Evolutionary conservation across 371 early-diverging fungal genomes (phyloP), one percentile per base, ranked within the genome.

Genomic region (Mortierella sp.): DNA sequence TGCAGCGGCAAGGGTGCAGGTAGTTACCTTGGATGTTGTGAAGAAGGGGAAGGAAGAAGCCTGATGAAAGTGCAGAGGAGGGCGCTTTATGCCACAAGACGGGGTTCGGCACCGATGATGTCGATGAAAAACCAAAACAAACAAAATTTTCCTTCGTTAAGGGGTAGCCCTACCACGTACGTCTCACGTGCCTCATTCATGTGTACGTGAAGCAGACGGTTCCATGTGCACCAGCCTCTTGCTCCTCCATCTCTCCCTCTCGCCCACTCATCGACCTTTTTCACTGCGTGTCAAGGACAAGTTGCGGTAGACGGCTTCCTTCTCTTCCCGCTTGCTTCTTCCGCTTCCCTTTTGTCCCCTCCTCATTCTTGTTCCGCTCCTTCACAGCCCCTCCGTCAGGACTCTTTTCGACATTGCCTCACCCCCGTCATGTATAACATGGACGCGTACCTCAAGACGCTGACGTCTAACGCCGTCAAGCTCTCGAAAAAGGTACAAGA

Each of bases 401-500:
- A n/a, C n/a, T n/a, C n/a, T n/a, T n/a, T n/a, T n/a, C n/a, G n/a
- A n/a, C n/a, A n/a, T n/a, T n/a, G n/a, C n/a, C n/a, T n/a, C n/a
- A n/a, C n/a, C n/a, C n/a, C n/a, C n/a, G n/a, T n/a, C 55, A 73
- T 67, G 74, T 67, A 74, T 41, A 74, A 63, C 64, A 57, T 74
- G 54, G 74, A 74, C 68, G 68, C 74, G 52, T 74, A 74, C 46
- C 57, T 74, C 16, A 67, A 67, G 68, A 56, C 74, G 4, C 40
- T 70, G 51, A 63, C 71, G 21, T 67, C 74, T 44, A 74, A 74
- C 28, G 96, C 95, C 6, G 94, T 92, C 60, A 90, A 91, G 78
- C 79, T 94, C 49, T 94, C 95, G 3, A 88, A 90, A 79, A 91
- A 91, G 60, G 85, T 94, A 55, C 91, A 94, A 2, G 93, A 94